These are phyloP conservation scores for Monilinia laxa DNA, from an alignment of 2,329 filamentous ascomycete species.

Conservation along the genomic window DNA sequence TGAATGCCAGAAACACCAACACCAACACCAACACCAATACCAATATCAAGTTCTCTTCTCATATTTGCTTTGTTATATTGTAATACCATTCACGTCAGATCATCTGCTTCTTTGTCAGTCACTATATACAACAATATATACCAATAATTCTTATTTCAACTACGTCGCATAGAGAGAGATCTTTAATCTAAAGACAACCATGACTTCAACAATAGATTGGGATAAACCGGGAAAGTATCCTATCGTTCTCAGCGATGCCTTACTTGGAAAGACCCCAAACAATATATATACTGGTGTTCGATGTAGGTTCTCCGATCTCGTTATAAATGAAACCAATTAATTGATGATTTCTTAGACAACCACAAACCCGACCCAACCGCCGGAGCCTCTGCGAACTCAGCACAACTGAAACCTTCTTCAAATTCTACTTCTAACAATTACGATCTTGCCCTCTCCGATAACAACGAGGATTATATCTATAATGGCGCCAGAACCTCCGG, in stretches of 20 bases:
- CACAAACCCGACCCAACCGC: slow-evolving; percentile 57
- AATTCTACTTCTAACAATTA: slow-evolving; percentile 43
- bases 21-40: too few relatives aligned
- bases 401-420: slow-evolving; percentile 52
- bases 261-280: slow-evolving; percentile 56
- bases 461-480: slow-evolving; percentile 56
- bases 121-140: neutral
- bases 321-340: neutral
- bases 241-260: slow-evolving; percentile 61
- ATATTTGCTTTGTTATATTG: too few relatives aligned
- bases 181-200: slow-evolving; percentile 8
- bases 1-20: too few relatives aligned
- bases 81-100: neutral
- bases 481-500: slow-evolving; percentile 58
- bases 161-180: too few relatives aligned
- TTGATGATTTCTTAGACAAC: slow-evolving; percentile 51
- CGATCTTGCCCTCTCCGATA: slow-evolving; percentile 53
- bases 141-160: neutral
- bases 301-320: slow-evolving; percentile 47
- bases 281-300: slow-evolving; percentile 60
- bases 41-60: too few relatives aligned
- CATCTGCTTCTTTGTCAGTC: too few relatives aligned
- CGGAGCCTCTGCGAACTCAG: slow-evolving; percentile 45
- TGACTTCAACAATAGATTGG: slow-evolving; percentile 50
- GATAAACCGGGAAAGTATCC: slow-evolving; percentile 62